phyloP scores from a whole-genome alignment of 164 flowering plant species.

The Sextonia rubra region DNA sequence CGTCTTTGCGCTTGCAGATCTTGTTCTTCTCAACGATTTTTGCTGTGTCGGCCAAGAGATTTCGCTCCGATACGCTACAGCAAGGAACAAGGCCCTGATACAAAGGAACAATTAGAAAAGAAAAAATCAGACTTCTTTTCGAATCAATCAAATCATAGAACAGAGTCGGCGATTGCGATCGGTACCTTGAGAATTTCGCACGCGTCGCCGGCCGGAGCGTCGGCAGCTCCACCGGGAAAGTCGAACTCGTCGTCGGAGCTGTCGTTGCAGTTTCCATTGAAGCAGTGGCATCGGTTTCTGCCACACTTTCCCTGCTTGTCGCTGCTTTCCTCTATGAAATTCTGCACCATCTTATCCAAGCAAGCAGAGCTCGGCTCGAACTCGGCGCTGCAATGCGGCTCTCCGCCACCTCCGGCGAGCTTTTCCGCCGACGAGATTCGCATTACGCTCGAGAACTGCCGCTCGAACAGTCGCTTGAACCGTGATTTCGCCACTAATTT shows the following conservation, averaged over 20 bases:
- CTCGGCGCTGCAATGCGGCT: constrained; percentile 17
- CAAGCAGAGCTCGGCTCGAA: constrained; percentile 93
- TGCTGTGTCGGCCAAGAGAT: constrained; percentile 33
- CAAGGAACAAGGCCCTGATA: constrained; percentile 29
- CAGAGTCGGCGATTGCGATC: background rate
- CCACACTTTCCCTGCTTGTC: constrained; percentile 57
- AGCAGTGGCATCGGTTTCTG: constrained; percentile 80
- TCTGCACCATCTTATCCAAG: constrained; percentile 83
- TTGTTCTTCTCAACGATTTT: constrained; percentile 48
- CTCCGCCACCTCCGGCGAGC: constrained; percentile 21
- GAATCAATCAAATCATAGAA: background rate
- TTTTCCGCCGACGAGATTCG: constrained; percentile 49
- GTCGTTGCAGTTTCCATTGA: constrained; percentile 60
- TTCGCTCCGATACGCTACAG: constrained; percentile 24
- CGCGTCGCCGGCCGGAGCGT: constrained; percentile 36
- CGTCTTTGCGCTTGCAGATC: constrained; percentile 42
- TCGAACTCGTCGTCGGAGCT: constrained; percentile 79
- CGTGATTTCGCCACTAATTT: constrained; percentile 72
- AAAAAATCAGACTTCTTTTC: background rate
- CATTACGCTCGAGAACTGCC: constrained; percentile 59
- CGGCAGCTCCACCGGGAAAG: constrained; percentile 30
- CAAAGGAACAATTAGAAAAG: constrained; percentile 6
- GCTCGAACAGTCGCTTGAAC: constrained; percentile 72
- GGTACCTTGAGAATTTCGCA: constrained; percentile 64
- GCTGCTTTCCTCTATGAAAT: constrained; percentile 63